Base-by-base conservation (phyloP, 371 early-diverging fungal genomes). In the Mucor lusitanicus region DNA sequence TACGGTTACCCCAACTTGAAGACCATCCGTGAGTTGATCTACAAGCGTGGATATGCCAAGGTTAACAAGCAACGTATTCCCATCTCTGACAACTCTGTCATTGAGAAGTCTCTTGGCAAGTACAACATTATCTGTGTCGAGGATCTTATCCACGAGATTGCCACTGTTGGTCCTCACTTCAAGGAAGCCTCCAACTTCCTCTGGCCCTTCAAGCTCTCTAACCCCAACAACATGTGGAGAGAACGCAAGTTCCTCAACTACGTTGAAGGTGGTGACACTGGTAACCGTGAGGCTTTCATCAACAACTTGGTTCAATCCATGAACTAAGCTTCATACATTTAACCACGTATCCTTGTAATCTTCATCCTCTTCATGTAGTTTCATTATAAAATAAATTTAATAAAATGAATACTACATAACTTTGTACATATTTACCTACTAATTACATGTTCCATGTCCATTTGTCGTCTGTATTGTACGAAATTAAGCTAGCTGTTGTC, bases 11-110 rank as follows among this genome's bases (percentile, higher is more conserved):
- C 99, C 83, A 97, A 97, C 92, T 88, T 98, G 73, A 99, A 99
- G 92, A 88, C 98, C 60, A 94, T 99, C 81, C 96, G 98, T 80
- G 99, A 98, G 88, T 88, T 99, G 67, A 85, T 99, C 88, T 99
- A 99, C 96, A 99, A 98, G 93, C 97, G 99, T 77, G 99, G 99
- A 63, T 95, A 94, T 83, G 99, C 94, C 77, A 98, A 98, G 95
- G 90, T 97, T 80, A 88, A 97, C 90, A 90, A 91, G 83, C 95
- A 96, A 87, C 93, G 98, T 74, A 91, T 97, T 74, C 96, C 99
- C 71, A 91, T 99, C 85, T 85, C 92, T 70, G 96, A 97, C 87
- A 99, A 99, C 91, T 84, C 94, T 71, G 85, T 97, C 81, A 93
- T 99, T 69, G 99, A 98, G 86, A 83, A 90, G 76, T 77, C 83